phyloP scores from a whole-genome alignment of 108 stramenopile genomes.

The Cyclostephanos tholiformis region DNA sequence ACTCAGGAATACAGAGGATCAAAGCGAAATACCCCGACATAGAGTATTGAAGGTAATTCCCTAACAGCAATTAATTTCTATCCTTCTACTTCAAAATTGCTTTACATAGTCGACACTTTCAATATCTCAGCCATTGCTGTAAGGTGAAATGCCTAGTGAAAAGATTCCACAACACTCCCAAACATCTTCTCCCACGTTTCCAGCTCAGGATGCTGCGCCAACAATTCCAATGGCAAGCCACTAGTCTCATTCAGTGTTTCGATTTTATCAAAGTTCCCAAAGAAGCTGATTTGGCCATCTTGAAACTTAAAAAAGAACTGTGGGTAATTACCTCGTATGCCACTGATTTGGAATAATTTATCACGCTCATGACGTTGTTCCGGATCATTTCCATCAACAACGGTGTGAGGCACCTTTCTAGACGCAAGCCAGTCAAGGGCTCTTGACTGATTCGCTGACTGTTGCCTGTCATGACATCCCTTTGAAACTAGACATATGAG shows the following conservation, averaged over 20 bases:
- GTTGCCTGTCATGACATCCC: slow-evolving; percentile 37
- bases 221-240: slow-evolving; percentile 49
- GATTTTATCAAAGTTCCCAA: slow-evolving; percentile 60
- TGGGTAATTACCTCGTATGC: slow-evolving; percentile 72
- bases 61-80: not conserved
- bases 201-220: slow-evolving; percentile 55
- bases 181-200: slow-evolving; percentile 70
- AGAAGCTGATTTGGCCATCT: slow-evolving; percentile 45
- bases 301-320: slow-evolving; percentile 70
- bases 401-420: slow-evolving; percentile 38
- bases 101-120: not conserved
- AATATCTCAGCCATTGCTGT: not conserved
- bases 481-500: slow-evolving; percentile 44
- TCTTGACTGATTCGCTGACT: slow-evolving; percentile 41
- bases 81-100: not conserved
- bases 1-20: slow-evolving; percentile 49
- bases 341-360: slow-evolving; percentile 67
- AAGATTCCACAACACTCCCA: slow-evolving; percentile 50
- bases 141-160: slow-evolving; percentile 26
- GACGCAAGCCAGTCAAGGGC: slow-evolving; percentile 32
- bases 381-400: slow-evolving; percentile 67
- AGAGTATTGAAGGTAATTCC: slow-evolving; percentile 42
- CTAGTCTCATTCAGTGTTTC: slow-evolving; percentile 68
- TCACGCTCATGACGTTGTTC: slow-evolving; percentile 54
- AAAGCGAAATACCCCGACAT: slow-evolving; percentile 52